A percentile compares a stretch with the other conserved stretches of the same genome.
Evolutionary conservation across 345 rosid genomes (phyloP).

Genomic region (Draba incana): DNA sequence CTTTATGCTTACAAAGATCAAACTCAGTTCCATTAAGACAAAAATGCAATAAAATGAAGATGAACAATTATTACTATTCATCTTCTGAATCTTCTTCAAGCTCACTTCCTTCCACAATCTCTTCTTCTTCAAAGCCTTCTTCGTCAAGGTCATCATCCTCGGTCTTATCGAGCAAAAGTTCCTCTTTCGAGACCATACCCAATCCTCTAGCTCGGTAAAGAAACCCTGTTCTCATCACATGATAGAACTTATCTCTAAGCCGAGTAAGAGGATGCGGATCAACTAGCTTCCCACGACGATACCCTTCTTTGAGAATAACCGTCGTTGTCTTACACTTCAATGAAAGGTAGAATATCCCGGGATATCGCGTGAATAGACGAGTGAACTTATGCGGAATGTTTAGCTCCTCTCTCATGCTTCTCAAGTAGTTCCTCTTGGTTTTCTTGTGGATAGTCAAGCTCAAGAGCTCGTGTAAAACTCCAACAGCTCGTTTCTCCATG

Average conservation of each 20-base stretch:
- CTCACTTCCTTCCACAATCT: conserved; percentile 46
- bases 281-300: conserved; percentile 71
- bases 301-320: conserved; percentile 83
- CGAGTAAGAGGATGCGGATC: conserved; percentile 83
- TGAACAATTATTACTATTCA: conserved; percentile 3
- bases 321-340: conserved; percentile 97
- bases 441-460: conserved; percentile 93
- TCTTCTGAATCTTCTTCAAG: conserved; percentile 57
- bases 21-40: not conserved
- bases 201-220: conserved; percentile 74
- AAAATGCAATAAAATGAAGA: not conserved
- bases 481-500: conserved; percentile 97
- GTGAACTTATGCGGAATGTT: conserved; percentile 89
- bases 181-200: conserved; percentile 52
- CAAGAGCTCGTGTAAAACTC: conserved; percentile 86
- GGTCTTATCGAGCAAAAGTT: conserved; percentile 47
- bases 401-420: conserved; percentile 83
- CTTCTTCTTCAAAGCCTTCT: conserved; percentile 65
- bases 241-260: conserved; percentile 71
- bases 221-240: conserved; percentile 91
- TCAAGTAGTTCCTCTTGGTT: conserved; percentile 92
- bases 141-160: conserved; percentile 51
- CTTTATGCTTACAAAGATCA: conserved; percentile 14
- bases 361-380: conserved; percentile 84
- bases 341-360: conserved; percentile 91